Conservation (phyloP, 306 rosid genomes). For the Vicia sativa region DNA sequence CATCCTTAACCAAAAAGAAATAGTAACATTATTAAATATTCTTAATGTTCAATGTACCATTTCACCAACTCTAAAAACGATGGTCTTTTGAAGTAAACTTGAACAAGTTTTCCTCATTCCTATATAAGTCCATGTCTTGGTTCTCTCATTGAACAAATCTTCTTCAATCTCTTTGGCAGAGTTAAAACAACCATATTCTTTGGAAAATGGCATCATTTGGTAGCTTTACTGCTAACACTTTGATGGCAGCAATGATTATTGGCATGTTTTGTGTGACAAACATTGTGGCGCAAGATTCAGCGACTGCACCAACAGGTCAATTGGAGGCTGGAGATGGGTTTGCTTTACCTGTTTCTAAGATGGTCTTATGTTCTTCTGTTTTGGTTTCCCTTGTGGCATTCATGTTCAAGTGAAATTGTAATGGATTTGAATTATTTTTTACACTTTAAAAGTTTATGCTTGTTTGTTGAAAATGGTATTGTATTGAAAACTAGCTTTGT, state of each 20-base stretch:
- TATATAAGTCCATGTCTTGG: conserved; percentile 48
- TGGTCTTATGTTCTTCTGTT: conserved; percentile 42
- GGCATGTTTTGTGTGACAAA: conserved; percentile 35
- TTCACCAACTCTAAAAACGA: conserved; percentile 32
- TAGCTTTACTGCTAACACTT: conserved; percentile 14
- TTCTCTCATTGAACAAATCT: neutral
- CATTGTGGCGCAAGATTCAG: conserved; percentile 41
- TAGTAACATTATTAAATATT: neutral
- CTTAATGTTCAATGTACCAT: conserved; percentile 38
- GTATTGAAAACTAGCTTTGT: conserved; percentile 39
- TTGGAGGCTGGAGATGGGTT: conserved; percentile 53
- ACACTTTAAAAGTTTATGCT: neutral
- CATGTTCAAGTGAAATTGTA: conserved; percentile 29
- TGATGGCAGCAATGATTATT: conserved; percentile 34
- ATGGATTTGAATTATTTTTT: conserved; percentile 8
- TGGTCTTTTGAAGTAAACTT: conserved; percentile 14
- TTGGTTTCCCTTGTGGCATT: conserved; percentile 50
- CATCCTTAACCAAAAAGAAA: conserved; percentile 42
- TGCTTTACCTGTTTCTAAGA: conserved; percentile 41
- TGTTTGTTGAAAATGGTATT: conserved; percentile 32
- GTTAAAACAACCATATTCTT: neutral
- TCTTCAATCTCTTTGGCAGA: neutral
- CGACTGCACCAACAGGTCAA: conserved; percentile 45
- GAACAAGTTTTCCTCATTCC: conserved; percentile 36
- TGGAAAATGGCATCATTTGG: conserved; percentile 48